These are phyloP conservation scores for Adansonia grandidieri DNA, from an alignment of 441 rosid species.

Conservation along the genomic window DNA sequence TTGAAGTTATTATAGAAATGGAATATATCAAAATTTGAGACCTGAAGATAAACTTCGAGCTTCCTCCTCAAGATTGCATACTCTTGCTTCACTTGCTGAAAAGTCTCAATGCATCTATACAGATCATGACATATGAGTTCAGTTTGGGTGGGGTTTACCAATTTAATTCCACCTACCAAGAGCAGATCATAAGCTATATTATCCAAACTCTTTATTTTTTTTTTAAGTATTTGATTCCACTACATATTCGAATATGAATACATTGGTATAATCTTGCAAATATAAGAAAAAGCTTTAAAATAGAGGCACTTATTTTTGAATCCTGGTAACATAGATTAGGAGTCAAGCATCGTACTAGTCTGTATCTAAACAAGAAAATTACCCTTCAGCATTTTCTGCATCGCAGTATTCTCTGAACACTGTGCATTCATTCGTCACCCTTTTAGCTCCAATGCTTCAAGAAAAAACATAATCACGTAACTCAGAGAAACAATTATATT, in stretches of 20 bases:
- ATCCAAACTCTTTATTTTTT: background rate
- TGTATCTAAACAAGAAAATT: constrained; percentile 16
- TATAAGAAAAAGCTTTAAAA: background rate
- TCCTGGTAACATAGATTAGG: constrained; percentile 40
- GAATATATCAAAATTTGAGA: constrained; percentile 5
- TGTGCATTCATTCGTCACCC: constrained; percentile 52
- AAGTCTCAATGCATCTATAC: constrained; percentile 51
- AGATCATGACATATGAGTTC: background rate
- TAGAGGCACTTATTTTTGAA: background rate
- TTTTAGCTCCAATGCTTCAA: constrained; percentile 66
- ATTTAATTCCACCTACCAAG: background rate
- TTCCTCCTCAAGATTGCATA: constrained; percentile 49
- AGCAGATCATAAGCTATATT: background rate
- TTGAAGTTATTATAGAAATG: background rate
- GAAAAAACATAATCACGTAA: background rate
- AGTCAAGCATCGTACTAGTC: background rate
- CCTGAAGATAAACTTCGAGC: constrained; percentile 66
- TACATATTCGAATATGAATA: background rate
- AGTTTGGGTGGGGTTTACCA: background rate
- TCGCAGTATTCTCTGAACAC: constrained; percentile 50
- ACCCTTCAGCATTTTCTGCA: constrained; percentile 59
- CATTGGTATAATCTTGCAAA: background rate
- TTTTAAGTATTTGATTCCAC: background rate
- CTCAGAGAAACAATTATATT: background rate
- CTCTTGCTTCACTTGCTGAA: constrained; percentile 61